phyloP scores from a whole-genome alignment of 2,329 filamentous ascomycete species.

The Ilyonectria robusta region DNA sequence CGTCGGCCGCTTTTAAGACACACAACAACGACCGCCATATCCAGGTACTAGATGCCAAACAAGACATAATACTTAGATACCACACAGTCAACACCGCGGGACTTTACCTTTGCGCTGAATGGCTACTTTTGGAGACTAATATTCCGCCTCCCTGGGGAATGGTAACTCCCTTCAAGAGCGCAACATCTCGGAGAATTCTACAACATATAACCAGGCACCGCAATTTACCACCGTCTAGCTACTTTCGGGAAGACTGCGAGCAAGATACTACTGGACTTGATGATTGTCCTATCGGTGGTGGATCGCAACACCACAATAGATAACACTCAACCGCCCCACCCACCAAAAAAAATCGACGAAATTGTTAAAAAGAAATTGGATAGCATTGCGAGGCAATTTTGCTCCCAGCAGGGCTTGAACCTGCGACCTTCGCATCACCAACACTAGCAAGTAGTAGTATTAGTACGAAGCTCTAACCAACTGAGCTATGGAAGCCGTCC shows the following conservation, averaged over 20 bases:
- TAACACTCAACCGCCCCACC: background rate
- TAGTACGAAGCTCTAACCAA: slow-evolving; percentile 48
- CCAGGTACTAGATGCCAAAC: too few species aligned
- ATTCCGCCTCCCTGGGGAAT: too few species aligned
- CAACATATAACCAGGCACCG: too few species aligned
- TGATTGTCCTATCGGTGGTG: background rate
- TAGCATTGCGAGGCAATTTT: slow-evolving; percentile 38
- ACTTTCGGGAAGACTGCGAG: background rate
- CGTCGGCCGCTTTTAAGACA: too few species aligned
- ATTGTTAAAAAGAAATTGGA: slow-evolving; percentile 36
- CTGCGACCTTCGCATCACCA: slow-evolving; percentile 50
- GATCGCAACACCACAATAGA: background rate
- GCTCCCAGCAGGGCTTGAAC: slow-evolving; percentile 50
- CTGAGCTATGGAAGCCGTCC: slow-evolving; percentile 39
- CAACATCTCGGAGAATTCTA: too few species aligned
- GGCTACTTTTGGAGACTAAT: too few species aligned
- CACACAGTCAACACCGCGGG: too few species aligned
- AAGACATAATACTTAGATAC: too few species aligned
- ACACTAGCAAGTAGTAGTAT: slow-evolving; percentile 41
- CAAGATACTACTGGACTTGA: background rate
- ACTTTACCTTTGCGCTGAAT: too few species aligned
- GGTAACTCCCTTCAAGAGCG: too few species aligned
- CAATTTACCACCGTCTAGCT: background rate
- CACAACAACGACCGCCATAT: too few species aligned
- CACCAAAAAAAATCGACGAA: background rate